Percentiles rank a stretch among this genome's conserved stretches.
These are phyloP conservation scores for Eudorina sp. DNA, from an alignment of 139 green algal genomes.

Conservation along the genomic window DNA sequence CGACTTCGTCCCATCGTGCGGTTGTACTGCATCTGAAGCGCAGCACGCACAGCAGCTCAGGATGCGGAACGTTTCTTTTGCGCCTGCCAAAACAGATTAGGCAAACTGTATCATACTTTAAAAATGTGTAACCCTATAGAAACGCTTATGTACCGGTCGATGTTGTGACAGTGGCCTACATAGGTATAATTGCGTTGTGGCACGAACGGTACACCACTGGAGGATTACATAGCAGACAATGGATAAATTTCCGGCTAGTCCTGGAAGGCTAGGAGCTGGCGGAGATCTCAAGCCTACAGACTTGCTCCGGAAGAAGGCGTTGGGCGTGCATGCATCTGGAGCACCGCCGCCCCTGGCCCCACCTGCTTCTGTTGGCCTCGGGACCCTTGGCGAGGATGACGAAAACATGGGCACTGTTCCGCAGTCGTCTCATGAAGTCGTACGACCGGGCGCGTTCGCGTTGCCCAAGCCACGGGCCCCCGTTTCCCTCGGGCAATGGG, in stretches of 20 bases:
- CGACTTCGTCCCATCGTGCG: too few species aligned
- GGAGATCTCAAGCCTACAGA: background rate
- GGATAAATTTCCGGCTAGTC: background rate
- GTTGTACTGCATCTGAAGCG: too few species aligned
- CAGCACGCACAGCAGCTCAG: too few species aligned
- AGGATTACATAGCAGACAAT: too few species aligned
- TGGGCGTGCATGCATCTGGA: background rate
- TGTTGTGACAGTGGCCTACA: too few species aligned
- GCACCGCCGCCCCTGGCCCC: background rate
- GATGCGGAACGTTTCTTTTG: too few species aligned
- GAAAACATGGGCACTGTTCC: background rate
- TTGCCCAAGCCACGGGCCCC: background rate
- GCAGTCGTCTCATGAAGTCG: background rate
- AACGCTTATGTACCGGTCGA: too few species aligned
- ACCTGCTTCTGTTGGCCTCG: background rate
- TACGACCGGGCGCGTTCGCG: constrained; percentile 5
- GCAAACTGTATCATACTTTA: too few species aligned
- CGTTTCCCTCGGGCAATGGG: constrained; percentile 26
- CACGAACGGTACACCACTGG: too few species aligned
- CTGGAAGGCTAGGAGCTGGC: background rate
- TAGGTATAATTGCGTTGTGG: too few species aligned
- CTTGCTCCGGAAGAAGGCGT: constrained; percentile 2
- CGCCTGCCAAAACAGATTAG: too few species aligned
- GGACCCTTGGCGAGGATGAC: constrained; percentile 28
- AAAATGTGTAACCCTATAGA: too few species aligned